These are phyloP conservation scores for Penicillium olsonii DNA, from an alignment of 2,329 filamentous ascomycete genomes.

Conservation along the genomic window DNA sequence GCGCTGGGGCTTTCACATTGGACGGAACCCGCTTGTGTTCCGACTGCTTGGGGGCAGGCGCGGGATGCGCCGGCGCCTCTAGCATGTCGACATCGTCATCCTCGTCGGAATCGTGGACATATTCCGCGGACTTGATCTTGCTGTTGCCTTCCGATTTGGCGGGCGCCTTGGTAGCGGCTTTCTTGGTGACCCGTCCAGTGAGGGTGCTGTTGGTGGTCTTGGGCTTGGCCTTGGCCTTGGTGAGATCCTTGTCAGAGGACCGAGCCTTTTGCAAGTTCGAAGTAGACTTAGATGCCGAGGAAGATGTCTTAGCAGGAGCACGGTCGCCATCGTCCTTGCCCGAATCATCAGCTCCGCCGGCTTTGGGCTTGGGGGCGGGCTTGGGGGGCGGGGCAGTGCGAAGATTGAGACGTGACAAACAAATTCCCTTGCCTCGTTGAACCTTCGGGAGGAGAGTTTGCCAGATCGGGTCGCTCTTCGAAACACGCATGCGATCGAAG, in stretches of 20 bases:
- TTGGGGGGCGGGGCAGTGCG: constrained; percentile 16
- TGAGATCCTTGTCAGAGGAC: constrained; percentile 39
- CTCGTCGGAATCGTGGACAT: constrained; percentile 55
- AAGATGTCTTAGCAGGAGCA: constrained; percentile 29
- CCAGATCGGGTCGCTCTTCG: constrained; percentile 63
- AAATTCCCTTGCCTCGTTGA: constrained; percentile 63
- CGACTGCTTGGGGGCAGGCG: constrained; percentile 21
- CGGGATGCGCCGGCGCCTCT: constrained; percentile 32
- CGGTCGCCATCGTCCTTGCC: constrained; percentile 42
- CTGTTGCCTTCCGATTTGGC: constrained; percentile 44
- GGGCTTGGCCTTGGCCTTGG: constrained; percentile 40
- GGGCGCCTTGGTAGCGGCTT: constrained; percentile 43
- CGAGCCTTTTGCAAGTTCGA: constrained; percentile 38
- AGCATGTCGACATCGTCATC: constrained; percentile 37
- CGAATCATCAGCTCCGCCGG: constrained; percentile 40
- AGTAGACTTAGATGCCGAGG: constrained; percentile 30
- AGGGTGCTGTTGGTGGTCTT: constrained; percentile 54
- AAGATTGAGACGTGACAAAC: constrained; percentile 61
- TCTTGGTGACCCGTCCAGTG: constrained; percentile 47
- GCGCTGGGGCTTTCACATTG: constrained; percentile 17
- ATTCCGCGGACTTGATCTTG: constrained; percentile 57
- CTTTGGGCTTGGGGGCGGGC: constrained; percentile 18
- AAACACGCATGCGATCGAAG: constrained; percentile 63
- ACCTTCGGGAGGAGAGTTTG: constrained; percentile 61
- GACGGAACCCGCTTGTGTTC: constrained; percentile 17